Conservation (phyloP, 176 grass and related monocot species). For the Cymbopogon citratus region DNA sequence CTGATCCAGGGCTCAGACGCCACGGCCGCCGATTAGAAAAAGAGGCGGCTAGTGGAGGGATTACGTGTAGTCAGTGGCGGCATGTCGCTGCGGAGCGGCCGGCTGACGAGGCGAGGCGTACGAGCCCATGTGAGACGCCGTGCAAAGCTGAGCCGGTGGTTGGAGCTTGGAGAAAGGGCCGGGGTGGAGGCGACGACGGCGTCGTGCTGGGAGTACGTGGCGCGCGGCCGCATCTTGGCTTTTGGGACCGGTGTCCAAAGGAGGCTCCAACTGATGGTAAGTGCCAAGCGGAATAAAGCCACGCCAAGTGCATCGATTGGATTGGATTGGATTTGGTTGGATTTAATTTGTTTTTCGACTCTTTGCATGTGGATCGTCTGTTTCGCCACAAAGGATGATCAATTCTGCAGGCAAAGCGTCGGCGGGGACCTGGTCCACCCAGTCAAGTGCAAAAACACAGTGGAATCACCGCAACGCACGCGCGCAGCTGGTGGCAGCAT, state of each 20-base stretch:
- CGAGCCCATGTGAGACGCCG: slow-evolving; percentile 59
- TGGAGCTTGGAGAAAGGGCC: neutral
- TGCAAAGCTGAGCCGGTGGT: slow-evolving; percentile 41
- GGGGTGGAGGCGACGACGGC: slow-evolving; percentile 14
- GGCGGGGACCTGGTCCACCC: neutral
- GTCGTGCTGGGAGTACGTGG: slow-evolving; percentile 19
- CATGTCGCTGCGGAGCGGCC: slow-evolving; percentile 5
- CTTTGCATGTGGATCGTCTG: neutral
- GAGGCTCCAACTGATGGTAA: neutral
- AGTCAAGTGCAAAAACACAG: too few relatives aligned
- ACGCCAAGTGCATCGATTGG: neutral
- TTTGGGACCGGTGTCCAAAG: slow-evolving; percentile 15
- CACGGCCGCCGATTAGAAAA: slow-evolving; percentile 3
- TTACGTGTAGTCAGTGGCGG: slow-evolving; percentile 32
- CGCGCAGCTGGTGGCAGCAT: too few relatives aligned
- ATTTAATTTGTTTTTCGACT: neutral
- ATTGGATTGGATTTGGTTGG: neutral
- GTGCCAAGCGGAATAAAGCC: neutral
- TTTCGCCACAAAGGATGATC: neutral
- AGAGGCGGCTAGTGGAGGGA: slow-evolving; percentile 11
- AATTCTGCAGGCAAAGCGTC: neutral
- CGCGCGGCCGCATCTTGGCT: neutral
- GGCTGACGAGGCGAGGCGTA: slow-evolving; percentile 31
- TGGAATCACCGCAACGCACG: too few relatives aligned
- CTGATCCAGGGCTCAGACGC: neutral